Base-by-base conservation (phyloP, 495 filamentous ascomycete species). In the Viridothelium virens region DNA sequence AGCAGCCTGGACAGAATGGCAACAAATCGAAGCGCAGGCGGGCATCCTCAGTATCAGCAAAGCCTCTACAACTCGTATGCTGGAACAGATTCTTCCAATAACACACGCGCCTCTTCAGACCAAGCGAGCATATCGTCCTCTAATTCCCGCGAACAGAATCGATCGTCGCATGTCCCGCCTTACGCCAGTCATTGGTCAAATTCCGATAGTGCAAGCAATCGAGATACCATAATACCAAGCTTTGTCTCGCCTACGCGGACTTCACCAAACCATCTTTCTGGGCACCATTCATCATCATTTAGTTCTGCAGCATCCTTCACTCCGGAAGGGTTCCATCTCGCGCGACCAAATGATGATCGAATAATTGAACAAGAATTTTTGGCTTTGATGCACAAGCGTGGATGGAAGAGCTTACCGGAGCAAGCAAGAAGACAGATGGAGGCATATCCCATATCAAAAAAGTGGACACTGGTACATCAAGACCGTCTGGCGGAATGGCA, bases 381-480 rank as follows among this genome's bases (percentile, higher is more conserved):
- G 68, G 89, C 89, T 39, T 79, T 98, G 70, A 98, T 98, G 95
- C 87, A 94, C 70, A 97, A 98, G 77, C 87, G 94, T 73, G 94
- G 92, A 65, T 97, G 91, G 89, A 91, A 95, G 76, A 92, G 92
- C 73, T 82, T 97, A 63, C 94, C 94, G n/a, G 94, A 97, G 70
- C 91, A 96, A 76, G 95, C 93, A 36, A 85, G 88, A 70, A 82
- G 93, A 66, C 94, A 97, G 77, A 97, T 98, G 91, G 81, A 92
- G 76, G 90, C 91, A 16, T 97, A 98, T 72, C 90, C 91, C 12
- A 82, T 93, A 36, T 84, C 84, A 56, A 97, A 97, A 79, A 98
- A 98, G 79, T 98, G 94, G 94, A 95, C 91, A 1, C 81, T 98
- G 67, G 91, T 98, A 62, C 87, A 97, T 74, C 93, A 98, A 74